Percentiles rank a stretch among this genome's conserved stretches.
These are phyloP conservation scores for Gonium pectorale DNA, from an alignment of 139 green algal genomes.

Conservation along the genomic window DNA sequence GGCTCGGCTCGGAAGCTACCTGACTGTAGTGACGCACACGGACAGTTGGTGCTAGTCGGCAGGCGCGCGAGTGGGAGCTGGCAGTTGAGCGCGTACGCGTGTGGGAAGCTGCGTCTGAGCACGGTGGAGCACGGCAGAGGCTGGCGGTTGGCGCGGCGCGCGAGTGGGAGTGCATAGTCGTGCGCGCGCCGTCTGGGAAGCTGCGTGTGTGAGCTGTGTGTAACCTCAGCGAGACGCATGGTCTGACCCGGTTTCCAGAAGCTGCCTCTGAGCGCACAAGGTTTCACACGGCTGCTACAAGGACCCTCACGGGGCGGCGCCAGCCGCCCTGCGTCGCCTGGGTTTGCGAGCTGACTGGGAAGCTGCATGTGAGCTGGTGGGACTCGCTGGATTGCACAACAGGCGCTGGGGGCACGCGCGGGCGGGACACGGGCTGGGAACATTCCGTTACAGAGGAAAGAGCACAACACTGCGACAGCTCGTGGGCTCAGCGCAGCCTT, in stretches of 20 bases:
- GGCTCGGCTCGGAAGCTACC: no score
- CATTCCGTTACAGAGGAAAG: slow-evolving; percentile 33
- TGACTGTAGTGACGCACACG: no score
- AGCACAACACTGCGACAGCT: slow-evolving; percentile 34
- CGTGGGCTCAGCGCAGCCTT: slow-evolving; percentile 25
- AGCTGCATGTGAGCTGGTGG: slow-evolving; percentile 16
- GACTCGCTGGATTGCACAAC: slow-evolving; percentile 24
- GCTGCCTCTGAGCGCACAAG: slow-evolving; percentile 18
- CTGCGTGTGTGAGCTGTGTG: neutral
- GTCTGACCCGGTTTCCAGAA: neutral
- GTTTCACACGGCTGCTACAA: slow-evolving; percentile 6
- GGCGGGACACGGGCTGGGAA: slow-evolving; percentile 8
- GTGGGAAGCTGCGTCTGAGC: neutral
- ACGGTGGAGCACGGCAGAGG: neutral
- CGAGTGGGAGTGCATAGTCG: no score
- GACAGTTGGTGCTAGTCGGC: no score
- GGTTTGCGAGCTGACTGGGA: neutral
- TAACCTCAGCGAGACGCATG: no score
- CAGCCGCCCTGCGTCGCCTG: neutral
- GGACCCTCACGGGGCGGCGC: slow-evolving; percentile 5
- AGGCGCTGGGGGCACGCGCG: slow-evolving; percentile 14
- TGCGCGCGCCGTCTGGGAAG: neutral
- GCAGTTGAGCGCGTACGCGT: no score
- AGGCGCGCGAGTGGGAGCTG: no score
- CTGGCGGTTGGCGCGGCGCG: no score